Evolutionary conservation across 805 yeast species (phyloP).

Genomic region (Metschnikowia kunwiensis): DNA sequence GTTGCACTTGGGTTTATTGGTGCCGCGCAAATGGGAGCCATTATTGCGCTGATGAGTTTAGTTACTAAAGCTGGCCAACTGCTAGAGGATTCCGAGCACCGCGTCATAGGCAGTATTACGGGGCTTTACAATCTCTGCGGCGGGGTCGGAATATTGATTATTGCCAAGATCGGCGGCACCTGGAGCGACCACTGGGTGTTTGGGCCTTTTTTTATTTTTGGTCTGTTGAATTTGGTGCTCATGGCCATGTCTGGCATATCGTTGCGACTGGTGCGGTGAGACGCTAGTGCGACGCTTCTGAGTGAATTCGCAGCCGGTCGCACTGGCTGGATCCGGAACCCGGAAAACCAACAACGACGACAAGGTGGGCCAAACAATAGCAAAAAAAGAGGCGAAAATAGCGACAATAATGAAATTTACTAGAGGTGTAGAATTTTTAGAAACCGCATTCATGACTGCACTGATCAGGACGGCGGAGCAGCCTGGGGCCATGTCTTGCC

Average conservation of each 20-base stretch:
- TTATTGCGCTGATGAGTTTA: constrained; percentile 63
- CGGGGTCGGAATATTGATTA: constrained; percentile 60
- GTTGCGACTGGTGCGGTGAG: background rate
- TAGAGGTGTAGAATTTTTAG: too few relatives aligned
- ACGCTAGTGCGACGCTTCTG: too few relatives aligned
- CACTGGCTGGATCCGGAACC: too few relatives aligned
- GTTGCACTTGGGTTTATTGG: constrained; percentile 48
- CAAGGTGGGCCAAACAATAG: too few relatives aligned
- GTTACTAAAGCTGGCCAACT: constrained; percentile 27
- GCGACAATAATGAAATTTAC: too few relatives aligned
- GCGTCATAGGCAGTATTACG: constrained; percentile 61
- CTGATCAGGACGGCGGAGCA: too few relatives aligned
- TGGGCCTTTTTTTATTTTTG: constrained; percentile 57
- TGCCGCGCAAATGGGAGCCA: constrained; percentile 57
- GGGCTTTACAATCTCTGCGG: constrained; percentile 71
- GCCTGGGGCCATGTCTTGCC: too few relatives aligned
- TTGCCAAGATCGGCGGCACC: constrained; percentile 60
- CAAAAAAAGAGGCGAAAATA: too few relatives aligned
- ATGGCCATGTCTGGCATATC: constrained; percentile 1
- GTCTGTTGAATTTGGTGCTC: constrained; percentile 31
- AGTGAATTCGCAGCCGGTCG: too few relatives aligned
- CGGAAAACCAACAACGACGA: too few relatives aligned
- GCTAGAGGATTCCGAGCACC: constrained; percentile 27
- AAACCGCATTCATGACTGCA: too few relatives aligned
- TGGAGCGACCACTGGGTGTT: constrained; percentile 56